Conservation (phyloP, 169 alveolate genomes). For the Blepharisma undulans region DNA sequence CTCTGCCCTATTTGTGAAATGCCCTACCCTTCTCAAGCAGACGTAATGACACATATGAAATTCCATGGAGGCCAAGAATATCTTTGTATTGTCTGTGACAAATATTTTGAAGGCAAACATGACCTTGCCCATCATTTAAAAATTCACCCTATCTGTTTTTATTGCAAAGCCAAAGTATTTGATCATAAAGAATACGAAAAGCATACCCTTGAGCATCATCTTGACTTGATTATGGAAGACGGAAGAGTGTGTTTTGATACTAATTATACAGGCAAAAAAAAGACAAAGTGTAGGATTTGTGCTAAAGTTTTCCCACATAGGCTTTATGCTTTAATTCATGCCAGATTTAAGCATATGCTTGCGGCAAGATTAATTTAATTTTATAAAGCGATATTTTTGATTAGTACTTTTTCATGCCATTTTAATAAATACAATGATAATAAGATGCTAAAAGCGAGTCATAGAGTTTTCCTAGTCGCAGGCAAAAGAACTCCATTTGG, state of each 20-base stretch:
- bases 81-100: background rate
- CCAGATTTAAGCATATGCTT: background rate
- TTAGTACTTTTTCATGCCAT: background rate
- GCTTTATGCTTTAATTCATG: background rate
- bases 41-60: background rate
- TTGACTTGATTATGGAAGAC: background rate
- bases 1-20: background rate
- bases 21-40: background rate
- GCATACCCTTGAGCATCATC: background rate
- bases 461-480: background rate
- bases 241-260: background rate
- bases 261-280: background rate
- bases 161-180: background rate
- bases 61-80: background rate
- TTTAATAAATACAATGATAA: background rate
- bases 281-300: background rate
- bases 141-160: background rate
- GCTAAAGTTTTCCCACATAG: background rate
- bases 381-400: no score
- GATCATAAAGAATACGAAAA: background rate
- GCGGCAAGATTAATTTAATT: background rate
- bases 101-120: background rate
- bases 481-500: conserved; percentile 66
- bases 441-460: background rate
- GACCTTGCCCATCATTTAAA: background rate